Evolutionary conservation across 2,329 filamentous ascomycete species (phyloP).

Genomic region (Dothideomycetes sp.): DNA sequence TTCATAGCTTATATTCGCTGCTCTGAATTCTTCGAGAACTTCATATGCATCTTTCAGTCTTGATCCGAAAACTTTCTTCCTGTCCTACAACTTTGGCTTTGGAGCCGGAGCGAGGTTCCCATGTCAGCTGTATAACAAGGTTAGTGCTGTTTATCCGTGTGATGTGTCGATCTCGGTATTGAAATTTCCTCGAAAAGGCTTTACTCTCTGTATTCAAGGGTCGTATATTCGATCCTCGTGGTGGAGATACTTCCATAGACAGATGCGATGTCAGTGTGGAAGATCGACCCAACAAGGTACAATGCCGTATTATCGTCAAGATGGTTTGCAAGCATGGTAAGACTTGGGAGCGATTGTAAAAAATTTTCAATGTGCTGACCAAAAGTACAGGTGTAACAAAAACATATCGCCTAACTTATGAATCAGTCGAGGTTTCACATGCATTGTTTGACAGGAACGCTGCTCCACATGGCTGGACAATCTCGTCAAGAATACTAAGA

Average conservation of each 20-base stretch:
- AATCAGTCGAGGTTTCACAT: constrained; percentile 63
- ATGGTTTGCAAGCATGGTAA: constrained; percentile 64
- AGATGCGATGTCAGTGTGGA: constrained; percentile 65
- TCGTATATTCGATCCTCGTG: constrained; percentile 53
- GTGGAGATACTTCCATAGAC: constrained; percentile 62
- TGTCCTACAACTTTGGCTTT: constrained; percentile 54
- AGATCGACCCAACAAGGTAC: constrained; percentile 56
- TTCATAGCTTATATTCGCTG: constrained; percentile 58
- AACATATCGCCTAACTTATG: constrained; percentile 67
- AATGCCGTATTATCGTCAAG: constrained; percentile 65
- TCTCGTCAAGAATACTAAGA: constrained; percentile 60
- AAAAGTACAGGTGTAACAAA: constrained; percentile 55
- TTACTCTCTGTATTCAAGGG: constrained; percentile 67
- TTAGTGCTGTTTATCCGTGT: constrained; percentile 29
- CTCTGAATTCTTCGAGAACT: constrained; percentile 71
- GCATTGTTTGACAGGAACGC: constrained; percentile 62
- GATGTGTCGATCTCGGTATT: too few species aligned
- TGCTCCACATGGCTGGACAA: constrained; percentile 61
- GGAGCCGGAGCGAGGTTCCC: constrained; percentile 45
- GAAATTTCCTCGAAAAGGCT: too few species aligned
- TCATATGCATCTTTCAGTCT: constrained; percentile 68
- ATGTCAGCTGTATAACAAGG: constrained; percentile 66
- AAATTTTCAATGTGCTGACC: neutral
- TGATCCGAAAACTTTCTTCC: constrained; percentile 60
- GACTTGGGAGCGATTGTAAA: neutral